Conservation (phyloP, 345 rosid species). For the Sonneratia caseolaris region DNA sequence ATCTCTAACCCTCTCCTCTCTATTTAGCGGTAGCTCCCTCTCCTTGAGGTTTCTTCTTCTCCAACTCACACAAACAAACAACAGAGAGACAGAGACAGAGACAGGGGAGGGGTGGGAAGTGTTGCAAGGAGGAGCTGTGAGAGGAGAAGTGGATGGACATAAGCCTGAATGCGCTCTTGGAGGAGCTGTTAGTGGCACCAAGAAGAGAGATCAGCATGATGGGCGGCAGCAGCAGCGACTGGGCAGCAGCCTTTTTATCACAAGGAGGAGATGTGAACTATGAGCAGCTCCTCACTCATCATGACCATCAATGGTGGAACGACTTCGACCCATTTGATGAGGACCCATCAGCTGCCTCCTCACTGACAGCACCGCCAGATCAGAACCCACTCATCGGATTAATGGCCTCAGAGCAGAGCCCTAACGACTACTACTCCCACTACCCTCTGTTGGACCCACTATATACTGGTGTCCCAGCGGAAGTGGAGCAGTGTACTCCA, state of each 20-base stretch:
- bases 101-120: slow-evolving; percentile 6
- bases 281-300: slow-evolving; percentile 2
- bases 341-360: background rate
- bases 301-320: slow-evolving; percentile 5
- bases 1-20: background rate
- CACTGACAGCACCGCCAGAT: background rate
- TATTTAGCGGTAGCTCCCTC: too few species aligned
- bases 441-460: background rate
- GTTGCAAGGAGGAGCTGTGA: too few species aligned
- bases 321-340: background rate
- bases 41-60: too few species aligned
- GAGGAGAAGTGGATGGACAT: slow-evolving; percentile 44
- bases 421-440: background rate
- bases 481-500: background rate
- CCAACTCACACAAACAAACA: too few species aligned
- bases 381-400: background rate
- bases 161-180: slow-evolving; percentile 49
- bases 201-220: slow-evolving; percentile 60
- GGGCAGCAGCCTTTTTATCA: slow-evolving; percentile 76
- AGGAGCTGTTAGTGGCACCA: slow-evolving; percentile 52
- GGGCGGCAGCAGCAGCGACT: slow-evolving; percentile 77
- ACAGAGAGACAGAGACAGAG: background rate
- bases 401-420: background rate
- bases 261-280: background rate
- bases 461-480: background rate